Evolutionary conservation across 805 yeast genomes (phyloP), one percentile per base, ranked within the genome.

Genomic region (Barnettozyma populi): DNA sequence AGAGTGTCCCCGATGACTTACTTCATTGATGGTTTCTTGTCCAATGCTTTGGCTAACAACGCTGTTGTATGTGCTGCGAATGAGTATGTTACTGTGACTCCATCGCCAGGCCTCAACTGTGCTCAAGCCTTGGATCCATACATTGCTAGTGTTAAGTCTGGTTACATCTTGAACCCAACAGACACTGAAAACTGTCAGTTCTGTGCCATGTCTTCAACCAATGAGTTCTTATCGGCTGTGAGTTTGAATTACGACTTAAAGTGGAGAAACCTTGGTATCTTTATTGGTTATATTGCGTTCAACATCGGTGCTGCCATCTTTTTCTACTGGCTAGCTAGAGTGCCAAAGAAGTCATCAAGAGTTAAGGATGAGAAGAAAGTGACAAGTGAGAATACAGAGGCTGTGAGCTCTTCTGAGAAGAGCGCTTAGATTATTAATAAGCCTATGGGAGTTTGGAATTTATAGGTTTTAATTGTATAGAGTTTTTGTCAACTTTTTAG

Each of bases 1-100:
- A 72, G 90, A 60, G 75, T 71, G 18, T 78, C 82, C 24, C 90
- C 92, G 21, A 67, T 82, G 50, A 80, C 88, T 1, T 85, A 84
- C 55, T 72, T 82, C 67, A 69, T 85, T 43, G 66, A 72, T n/a
- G 81, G 79, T 36, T 63, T 79, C 55, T 62, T 83, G 47, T 65
- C 79, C 37, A 68, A 75, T 45, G 85, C 81, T 51, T 64, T 82
- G 52, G 83, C 81, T 36, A 71, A 72, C 49, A 67, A 69, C 3
- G 47, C 54, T 0, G 77, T 81, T 38, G 49, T 49, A 0, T 83
- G 89, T 64, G 50, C 79, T 4, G 55, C 51, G 1, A 61, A 62
- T 40, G 89, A 83, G 58, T 68, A 65, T 40, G 69, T 77, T 20
- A 38, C 48, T 2, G 70, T 83, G 55, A 57, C 64, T 10, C 84